Conservation (phyloP, 257 asterid genomes). For the Jacaranda copaia region DNA sequence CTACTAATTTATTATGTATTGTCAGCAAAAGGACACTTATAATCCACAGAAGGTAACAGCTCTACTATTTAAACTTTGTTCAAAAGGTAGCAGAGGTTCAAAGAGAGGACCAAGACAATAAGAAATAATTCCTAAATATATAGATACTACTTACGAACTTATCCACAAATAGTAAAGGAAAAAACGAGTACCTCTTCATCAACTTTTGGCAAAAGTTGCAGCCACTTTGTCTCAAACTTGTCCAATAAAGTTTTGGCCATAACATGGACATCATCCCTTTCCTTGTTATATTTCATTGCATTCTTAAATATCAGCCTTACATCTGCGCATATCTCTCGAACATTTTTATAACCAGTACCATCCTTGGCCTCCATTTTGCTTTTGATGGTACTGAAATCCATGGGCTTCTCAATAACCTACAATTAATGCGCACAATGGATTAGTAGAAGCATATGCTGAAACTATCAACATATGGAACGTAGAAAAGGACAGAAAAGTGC, state of each 20-base stretch:
- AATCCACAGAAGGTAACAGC: background rate
- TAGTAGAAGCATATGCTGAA: constrained; percentile 22
- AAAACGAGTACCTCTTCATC: constrained; percentile 78
- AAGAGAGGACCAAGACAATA: constrained; percentile 20
- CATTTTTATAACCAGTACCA: constrained; percentile 80
- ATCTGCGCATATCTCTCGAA: constrained; percentile 85
- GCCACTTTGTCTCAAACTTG: constrained; percentile 89
- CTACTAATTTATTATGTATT: background rate
- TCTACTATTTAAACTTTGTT: background rate
- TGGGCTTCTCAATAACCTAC: constrained; percentile 94
- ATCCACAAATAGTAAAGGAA: background rate
- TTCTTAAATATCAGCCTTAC: constrained; percentile 90
- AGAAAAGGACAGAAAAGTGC: background rate
- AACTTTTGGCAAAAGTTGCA: constrained; percentile 87
- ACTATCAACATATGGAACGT: background rate
- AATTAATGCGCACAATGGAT: constrained; percentile 1
- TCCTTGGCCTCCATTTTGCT: constrained; percentile 90
- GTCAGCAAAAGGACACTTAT: background rate
- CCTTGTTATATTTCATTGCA: constrained; percentile 88
- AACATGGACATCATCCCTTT: constrained; percentile 83
- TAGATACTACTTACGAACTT: background rate
- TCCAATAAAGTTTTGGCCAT: constrained; percentile 87
- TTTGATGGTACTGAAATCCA: constrained; percentile 90
- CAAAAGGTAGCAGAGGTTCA: constrained; percentile 15
- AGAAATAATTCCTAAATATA: background rate